These are phyloP conservation scores for Zymoseptoria crescenta DNA, from an alignment of 2,329 filamentous ascomycete species.

Conservation along the genomic window DNA sequence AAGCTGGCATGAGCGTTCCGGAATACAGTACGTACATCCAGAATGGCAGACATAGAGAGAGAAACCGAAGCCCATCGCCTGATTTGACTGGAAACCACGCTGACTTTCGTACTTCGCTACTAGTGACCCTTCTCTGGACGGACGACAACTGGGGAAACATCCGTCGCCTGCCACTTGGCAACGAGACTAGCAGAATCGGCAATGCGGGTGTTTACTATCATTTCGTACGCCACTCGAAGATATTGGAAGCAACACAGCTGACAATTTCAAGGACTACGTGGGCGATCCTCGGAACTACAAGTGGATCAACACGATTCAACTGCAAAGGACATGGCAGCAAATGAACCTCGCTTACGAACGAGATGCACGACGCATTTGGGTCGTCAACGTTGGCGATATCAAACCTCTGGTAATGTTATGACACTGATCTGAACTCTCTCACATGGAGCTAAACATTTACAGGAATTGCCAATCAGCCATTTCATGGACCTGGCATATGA, in stretches of 20 bases:
- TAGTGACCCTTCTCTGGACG: constrained; percentile 53
- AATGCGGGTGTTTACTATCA: constrained; percentile 63
- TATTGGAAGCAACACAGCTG: neutral
- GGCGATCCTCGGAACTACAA: constrained; percentile 48
- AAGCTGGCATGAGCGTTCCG: constrained; percentile 53
- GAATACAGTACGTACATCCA: constrained; percentile 41
- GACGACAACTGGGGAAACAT: constrained; percentile 60
- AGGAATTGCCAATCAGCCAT: constrained; percentile 59
- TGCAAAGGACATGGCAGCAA: constrained; percentile 59
- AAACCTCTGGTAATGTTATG: constrained; percentile 43
- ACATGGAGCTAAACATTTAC: constrained; percentile 57
- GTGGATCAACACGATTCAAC: constrained; percentile 58
- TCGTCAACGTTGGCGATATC: constrained; percentile 60
- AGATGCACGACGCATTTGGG: constrained; percentile 54
- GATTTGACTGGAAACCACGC: too few relatives aligned
- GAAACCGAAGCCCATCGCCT: too few relatives aligned
- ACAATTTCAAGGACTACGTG: constrained; percentile 44
- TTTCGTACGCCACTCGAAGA: constrained; percentile 27
- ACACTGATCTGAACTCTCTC: constrained; percentile 61
- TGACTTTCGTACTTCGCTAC: neutral
- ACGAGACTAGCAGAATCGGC: constrained; percentile 52
- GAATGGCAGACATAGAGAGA: too few relatives aligned
- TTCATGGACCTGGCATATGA: constrained; percentile 64
- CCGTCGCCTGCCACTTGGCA: constrained; percentile 51
- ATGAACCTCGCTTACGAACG: constrained; percentile 55